phyloP scores from a whole-genome alignment of 192 early-diverging fungal species.

The Rhizoclosmatium globosum region DNA sequence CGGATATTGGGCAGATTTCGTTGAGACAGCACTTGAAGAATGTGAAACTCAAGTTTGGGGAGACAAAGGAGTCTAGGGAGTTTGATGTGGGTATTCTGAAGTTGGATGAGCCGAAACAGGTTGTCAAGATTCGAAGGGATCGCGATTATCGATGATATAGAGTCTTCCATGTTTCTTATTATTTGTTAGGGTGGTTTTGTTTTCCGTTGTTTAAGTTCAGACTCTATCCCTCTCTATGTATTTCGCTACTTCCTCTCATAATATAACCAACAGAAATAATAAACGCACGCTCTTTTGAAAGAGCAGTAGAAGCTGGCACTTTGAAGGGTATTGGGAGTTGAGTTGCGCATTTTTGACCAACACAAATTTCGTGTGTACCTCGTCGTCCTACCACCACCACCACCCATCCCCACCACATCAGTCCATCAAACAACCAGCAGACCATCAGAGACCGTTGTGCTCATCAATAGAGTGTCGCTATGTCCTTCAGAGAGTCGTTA shows the following conservation, averaged over 20 bases:
- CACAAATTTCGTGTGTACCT: no score
- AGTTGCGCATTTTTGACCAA: no score
- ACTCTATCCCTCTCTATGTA: no score
- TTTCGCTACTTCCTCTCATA: no score
- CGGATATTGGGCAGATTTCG: conserved; percentile 20
- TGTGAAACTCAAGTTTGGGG: conserved; percentile 22
- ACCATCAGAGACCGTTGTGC: not conserved
- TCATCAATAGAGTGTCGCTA: not conserved
- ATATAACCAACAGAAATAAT: no score
- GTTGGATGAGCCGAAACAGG: conserved; percentile 20
- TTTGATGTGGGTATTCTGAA: not conserved
- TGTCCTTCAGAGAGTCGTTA: not conserved
- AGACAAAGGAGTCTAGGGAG: not conserved
- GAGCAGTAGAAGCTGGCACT: no score
- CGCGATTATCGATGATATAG: not conserved
- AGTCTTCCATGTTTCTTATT: no score
- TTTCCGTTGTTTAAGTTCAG: no score
- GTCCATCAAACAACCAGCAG: not conserved
- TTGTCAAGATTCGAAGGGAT: conserved; percentile 21
- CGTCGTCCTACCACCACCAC: no score
- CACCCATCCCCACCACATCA: not conserved
- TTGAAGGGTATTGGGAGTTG: no score
- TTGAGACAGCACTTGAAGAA: conserved; percentile 3
- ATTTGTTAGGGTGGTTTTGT: no score
- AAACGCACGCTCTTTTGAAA: no score